phyloP scores from a whole-genome alignment of 1,284 basidiomycete genomes.

The Takashimella tepidaria region DNA sequence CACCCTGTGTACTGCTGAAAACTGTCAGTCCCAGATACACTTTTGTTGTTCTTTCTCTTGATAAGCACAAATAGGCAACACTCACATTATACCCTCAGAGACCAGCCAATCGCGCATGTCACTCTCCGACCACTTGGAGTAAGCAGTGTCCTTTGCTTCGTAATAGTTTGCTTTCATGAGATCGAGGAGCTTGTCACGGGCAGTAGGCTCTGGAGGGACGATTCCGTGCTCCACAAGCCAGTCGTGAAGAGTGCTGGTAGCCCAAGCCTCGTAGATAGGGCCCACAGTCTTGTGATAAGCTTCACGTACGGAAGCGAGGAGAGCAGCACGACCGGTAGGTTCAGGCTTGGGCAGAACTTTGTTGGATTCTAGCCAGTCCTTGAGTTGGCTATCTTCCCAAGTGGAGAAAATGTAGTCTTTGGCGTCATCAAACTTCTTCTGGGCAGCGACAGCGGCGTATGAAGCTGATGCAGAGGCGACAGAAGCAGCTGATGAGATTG shows the following conservation, averaged over 20 bases:
- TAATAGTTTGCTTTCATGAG: conserved; percentile 80
- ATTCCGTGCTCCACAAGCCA: conserved; percentile 79
- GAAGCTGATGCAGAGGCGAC: conserved; percentile 35
- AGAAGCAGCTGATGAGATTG: conserved; percentile 26
- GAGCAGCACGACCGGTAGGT: conserved; percentile 60
- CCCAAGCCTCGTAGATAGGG: conserved; percentile 78
- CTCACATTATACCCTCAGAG: conserved; percentile 46
- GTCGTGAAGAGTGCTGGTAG: conserved; percentile 72
- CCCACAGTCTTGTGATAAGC: conserved; percentile 59
- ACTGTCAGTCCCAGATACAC: no score
- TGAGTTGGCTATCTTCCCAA: conserved; percentile 69
- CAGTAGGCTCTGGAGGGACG: conserved; percentile 56
- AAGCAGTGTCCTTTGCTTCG: conserved; percentile 57
- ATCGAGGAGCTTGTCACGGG: conserved; percentile 62
- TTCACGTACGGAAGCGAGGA: conserved; percentile 63
- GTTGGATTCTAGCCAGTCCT: conserved; percentile 65
- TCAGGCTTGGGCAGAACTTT: conserved; percentile 64
- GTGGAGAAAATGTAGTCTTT: conserved; percentile 82
- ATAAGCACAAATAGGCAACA: conserved; percentile 18
- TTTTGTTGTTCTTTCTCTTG: conserved; percentile 27
- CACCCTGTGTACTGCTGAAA: conserved; percentile 51
- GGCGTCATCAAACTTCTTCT: conserved; percentile 57
- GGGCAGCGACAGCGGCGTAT: conserved; percentile 53
- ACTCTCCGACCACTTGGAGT: conserved; percentile 58
- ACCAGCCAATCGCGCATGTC: conserved; percentile 50